Evolutionary conservation across 164 flowering plant species (phyloP).

Genomic region (Aristolochia californica): DNA sequence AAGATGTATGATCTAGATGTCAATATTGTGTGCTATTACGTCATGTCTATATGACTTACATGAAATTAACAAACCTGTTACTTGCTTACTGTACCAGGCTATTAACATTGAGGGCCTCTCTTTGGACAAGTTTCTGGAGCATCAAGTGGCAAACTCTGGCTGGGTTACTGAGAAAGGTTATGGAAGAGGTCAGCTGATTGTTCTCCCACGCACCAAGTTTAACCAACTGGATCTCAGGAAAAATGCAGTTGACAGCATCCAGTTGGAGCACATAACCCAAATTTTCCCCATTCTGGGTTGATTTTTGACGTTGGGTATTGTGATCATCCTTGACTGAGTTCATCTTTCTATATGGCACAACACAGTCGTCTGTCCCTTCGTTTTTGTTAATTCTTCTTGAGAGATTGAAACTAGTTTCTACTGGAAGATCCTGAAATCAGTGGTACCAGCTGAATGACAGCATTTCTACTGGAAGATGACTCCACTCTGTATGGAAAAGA

Average conservation of each 20-base stretch:
- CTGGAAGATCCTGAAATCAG: too few relatives aligned
- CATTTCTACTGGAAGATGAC: too few relatives aligned
- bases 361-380: neutral
- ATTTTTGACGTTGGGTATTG: slow-evolving; percentile 1
- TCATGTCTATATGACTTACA: neutral
- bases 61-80: neutral
- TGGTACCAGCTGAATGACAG: too few relatives aligned
- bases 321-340: neutral
- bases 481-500: too few relatives aligned
- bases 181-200: slow-evolving; percentile 57
- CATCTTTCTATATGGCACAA: neutral
- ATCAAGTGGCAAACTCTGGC: slow-evolving; percentile 60
- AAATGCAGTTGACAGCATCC: slow-evolving; percentile 52
- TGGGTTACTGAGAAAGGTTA: slow-evolving; percentile 70
- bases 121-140: slow-evolving; percentile 86
- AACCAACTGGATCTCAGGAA: slow-evolving; percentile 86
- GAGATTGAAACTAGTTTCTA: too few relatives aligned
- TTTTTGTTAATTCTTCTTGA: too few relatives aligned
- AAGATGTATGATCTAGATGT: too few relatives aligned
- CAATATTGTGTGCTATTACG: neutral
- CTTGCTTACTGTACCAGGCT: slow-evolving; percentile 36
- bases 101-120: slow-evolving; percentile 83
- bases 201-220: slow-evolving; percentile 64
- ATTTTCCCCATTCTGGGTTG: slow-evolving; percentile 79
- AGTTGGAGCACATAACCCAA: slow-evolving; percentile 68